phyloP scores from a whole-genome alignment of 2,329 filamentous ascomycete genomes.

The Monilinia aucupariae region DNA sequence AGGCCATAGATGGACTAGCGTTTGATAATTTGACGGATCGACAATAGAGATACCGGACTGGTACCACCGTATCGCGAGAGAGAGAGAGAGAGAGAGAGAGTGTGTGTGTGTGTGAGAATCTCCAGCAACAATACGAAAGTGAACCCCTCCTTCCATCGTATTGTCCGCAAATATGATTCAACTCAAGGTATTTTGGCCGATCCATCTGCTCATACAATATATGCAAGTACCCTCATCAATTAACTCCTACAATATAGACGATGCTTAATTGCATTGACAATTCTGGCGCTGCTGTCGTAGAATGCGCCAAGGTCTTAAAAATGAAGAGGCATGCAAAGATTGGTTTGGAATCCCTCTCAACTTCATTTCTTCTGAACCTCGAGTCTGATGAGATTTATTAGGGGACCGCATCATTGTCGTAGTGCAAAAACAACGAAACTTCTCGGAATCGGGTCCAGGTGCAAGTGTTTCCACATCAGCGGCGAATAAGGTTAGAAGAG shows the following conservation, averaged over 20 bases:
- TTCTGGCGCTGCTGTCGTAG: slow-evolving; percentile 93
- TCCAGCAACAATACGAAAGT: slow-evolving; percentile 15
- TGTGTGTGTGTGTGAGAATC: too few relatives aligned
- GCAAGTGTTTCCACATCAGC: slow-evolving; percentile 66
- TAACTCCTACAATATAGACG: slow-evolving; percentile 52
- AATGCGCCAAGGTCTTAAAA: slow-evolving; percentile 88
- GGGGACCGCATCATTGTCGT: slow-evolving; percentile 96
- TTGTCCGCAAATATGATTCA: slow-evolving; percentile 70
- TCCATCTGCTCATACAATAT: not conserved
- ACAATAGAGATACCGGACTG: not conserved
- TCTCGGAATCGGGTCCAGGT: slow-evolving; percentile 65
- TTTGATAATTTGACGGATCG: slow-evolving; percentile 10
- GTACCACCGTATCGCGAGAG: not conserved
- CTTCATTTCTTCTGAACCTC: not conserved
- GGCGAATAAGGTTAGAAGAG: slow-evolving; percentile 90
- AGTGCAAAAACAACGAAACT: slow-evolving; percentile 88
- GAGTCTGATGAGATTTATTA: slow-evolving; percentile 37
- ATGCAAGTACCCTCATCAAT: not conserved
- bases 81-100: too few relatives aligned
- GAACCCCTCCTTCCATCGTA: slow-evolving; percentile 12
- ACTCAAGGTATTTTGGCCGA: slow-evolving; percentile 58
- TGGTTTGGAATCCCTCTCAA: slow-evolving; percentile 50
- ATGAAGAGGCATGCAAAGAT: slow-evolving; percentile 86
- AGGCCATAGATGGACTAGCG: slow-evolving; percentile 12
- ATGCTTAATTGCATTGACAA: slow-evolving; percentile 99